phyloP scores from a whole-genome alignment of 2,329 filamentous ascomycete species.

The Blastomyces silverae region DNA sequence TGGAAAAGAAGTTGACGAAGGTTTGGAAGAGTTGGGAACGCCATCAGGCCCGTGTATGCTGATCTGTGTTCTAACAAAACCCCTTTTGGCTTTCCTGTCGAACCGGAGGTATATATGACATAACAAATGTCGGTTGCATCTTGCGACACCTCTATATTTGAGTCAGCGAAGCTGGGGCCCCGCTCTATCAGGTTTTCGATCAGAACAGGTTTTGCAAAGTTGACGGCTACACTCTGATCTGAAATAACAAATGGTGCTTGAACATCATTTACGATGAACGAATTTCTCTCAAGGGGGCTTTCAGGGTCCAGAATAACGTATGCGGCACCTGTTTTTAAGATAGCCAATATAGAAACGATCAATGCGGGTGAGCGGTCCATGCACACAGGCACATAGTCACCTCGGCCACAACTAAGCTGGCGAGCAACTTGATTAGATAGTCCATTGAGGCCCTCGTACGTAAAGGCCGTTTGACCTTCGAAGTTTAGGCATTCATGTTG shows the following conservation, averaged over 20 bases:
- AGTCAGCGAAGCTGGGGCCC: background rate
- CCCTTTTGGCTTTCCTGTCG: constrained; percentile 92
- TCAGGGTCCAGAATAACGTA: constrained; percentile 17
- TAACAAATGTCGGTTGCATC: constrained; percentile 17
- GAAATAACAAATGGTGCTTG: constrained; percentile 19
- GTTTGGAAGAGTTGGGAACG: constrained; percentile 29
- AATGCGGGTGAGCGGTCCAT: constrained; percentile 11
- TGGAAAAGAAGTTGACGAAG: constrained; percentile 25
- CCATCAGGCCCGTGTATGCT: constrained; percentile 27
- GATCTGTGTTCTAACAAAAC: constrained; percentile 74
- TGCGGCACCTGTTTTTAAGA: constrained; percentile 14
- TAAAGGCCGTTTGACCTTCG: constrained; percentile 10
- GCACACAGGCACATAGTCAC: constrained; percentile 13
- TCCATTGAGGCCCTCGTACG: constrained; percentile 9
- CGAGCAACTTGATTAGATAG: constrained; percentile 12
- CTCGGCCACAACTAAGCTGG: background rate
- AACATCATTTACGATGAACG: constrained; percentile 13
- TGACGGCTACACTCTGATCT: constrained; percentile 19
- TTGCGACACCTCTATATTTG: background rate
- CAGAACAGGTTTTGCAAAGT: constrained; percentile 17
- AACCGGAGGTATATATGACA: constrained; percentile 87
- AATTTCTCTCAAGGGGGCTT: constrained; percentile 3
- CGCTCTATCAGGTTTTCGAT: constrained; percentile 14
- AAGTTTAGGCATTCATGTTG: constrained; percentile 6
- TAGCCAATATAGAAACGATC: constrained; percentile 12